Evolutionary conservation across 2,329 filamentous ascomycete genomes (phyloP).

Genomic region (Xylariaceae sp.): DNA sequence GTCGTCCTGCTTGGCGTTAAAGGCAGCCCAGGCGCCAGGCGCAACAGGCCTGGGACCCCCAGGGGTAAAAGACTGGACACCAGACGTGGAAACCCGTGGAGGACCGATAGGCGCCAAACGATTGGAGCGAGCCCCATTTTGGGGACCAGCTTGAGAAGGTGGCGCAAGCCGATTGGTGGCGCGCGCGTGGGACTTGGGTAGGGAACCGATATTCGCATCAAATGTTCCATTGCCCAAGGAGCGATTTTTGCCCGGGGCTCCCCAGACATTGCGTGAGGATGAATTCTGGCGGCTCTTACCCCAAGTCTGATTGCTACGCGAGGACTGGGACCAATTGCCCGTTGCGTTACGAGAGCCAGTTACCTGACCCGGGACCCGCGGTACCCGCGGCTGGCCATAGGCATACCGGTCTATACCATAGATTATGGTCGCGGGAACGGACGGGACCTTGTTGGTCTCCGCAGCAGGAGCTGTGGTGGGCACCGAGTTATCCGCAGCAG

Average conservation of each 20-base stretch:
- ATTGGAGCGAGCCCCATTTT: constrained; percentile 19
- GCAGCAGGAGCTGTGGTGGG: too few species aligned
- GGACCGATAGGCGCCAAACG: constrained; percentile 32
- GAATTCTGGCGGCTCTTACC: constrained; percentile 39
- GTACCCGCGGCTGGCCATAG: constrained; percentile 12
- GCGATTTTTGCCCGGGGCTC: constrained; percentile 63
- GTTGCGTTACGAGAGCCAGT: constrained; percentile 30
- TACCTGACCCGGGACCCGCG: constrained; percentile 6
- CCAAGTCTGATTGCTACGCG: constrained; percentile 46
- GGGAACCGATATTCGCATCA: constrained; percentile 35
- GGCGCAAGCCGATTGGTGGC: constrained; percentile 37
- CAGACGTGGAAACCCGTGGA: constrained; percentile 20
- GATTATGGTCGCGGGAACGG: too few species aligned
- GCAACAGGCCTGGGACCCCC: too few species aligned
- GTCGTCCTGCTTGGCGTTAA: constrained; percentile 41
- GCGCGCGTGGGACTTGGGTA: too few species aligned
- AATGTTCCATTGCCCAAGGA: constrained; percentile 76
- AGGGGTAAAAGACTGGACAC: neutral
- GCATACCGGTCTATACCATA: constrained; percentile 7
- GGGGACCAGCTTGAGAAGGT: constrained; percentile 20
- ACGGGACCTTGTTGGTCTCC: too few species aligned
- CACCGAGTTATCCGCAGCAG: too few species aligned
- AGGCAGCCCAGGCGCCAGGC: too few species aligned
- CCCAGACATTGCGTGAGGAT: constrained; percentile 63
- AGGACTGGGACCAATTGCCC: constrained; percentile 27